Percentiles rank a stretch among this genome's conserved stretches.
These are phyloP conservation scores for Hemileia vastatrix DNA, from an alignment of 1,284 basidiomycete species.

Conservation along the genomic window DNA sequence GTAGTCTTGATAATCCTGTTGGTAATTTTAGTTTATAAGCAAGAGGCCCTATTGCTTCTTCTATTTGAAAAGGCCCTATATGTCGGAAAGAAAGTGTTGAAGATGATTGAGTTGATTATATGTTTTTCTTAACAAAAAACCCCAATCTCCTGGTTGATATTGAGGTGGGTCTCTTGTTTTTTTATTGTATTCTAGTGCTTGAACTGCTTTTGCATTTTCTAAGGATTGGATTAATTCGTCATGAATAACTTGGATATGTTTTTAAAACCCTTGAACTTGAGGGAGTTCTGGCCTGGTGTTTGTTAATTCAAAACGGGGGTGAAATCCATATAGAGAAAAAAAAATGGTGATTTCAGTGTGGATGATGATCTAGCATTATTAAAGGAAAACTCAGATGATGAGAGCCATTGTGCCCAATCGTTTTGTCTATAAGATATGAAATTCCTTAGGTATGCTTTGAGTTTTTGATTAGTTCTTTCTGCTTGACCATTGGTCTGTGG, in stretches of 20 bases:
- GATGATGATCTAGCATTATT: slow-evolving; percentile 39
- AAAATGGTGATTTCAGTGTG: slow-evolving; percentile 47
- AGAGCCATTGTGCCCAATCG: slow-evolving; percentile 33
- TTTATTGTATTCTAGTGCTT: neutral
- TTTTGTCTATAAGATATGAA: slow-evolving; percentile 24
- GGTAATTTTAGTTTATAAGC: neutral
- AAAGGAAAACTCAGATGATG: slow-evolving; percentile 39
- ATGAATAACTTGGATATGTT: neutral
- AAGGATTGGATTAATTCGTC: too few species aligned
- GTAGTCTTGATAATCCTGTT: neutral
- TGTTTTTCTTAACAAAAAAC: neutral
- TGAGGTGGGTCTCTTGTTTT: neutral
- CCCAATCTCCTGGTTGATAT: neutral
- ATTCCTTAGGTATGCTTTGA: slow-evolving; percentile 21
- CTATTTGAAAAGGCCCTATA: neutral
- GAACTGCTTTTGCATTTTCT: neutral
- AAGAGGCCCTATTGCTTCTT: neutral
- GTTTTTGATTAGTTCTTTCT: slow-evolving; percentile 5
- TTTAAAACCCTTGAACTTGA: neutral
- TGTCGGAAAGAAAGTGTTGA: neutral
- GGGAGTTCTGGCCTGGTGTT: neutral
- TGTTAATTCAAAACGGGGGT: slow-evolving; percentile 39
- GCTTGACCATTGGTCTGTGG: slow-evolving; percentile 11
- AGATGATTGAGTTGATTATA: neutral
- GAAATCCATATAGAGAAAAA: slow-evolving; percentile 46